Percentiles rank a stretch among this genome's conserved stretches.
Conservation (phyloP, 352 stramenopile genomes). For the Phytophthora foliorum region DNA sequence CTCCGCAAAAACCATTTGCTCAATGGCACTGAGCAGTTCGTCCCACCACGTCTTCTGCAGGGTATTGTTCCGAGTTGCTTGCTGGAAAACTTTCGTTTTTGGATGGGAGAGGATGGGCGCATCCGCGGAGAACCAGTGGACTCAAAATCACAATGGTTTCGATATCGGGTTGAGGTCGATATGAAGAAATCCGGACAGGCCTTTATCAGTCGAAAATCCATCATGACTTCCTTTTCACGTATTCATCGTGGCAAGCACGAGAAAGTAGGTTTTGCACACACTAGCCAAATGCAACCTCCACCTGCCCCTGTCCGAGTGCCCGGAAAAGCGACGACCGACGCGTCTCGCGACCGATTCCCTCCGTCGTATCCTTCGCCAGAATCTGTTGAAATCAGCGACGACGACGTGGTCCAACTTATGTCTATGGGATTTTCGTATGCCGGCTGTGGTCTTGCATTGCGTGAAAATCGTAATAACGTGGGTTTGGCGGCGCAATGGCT, state of each 20-base stretch:
- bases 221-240: slow-evolving; percentile 73
- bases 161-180: slow-evolving; percentile 85
- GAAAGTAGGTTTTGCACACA: slow-evolving; percentile 23
- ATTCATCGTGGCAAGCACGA: slow-evolving; percentile 49
- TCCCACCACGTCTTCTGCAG: slow-evolving; percentile 94
- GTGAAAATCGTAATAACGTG: slow-evolving; percentile 73
- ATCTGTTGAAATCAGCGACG: slow-evolving; percentile 62
- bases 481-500: slow-evolving; percentile 86
- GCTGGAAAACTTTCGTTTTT: slow-evolving; percentile 97
- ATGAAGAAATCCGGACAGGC: slow-evolving; percentile 52
- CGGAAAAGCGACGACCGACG: slow-evolving; percentile 10
- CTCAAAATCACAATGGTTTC: slow-evolving; percentile 89
- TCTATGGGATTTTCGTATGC: slow-evolving; percentile 92
- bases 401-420: slow-evolving; percentile 91
- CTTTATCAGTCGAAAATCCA: slow-evolving; percentile 70
- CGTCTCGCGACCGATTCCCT: slow-evolving; percentile 6
- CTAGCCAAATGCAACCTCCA: slow-evolving; percentile 49
- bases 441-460: slow-evolving; percentile 73
- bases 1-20: slow-evolving; percentile 73
- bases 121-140: slow-evolving; percentile 95
- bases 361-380: slow-evolving; percentile 14
- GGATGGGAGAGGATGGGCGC: slow-evolving; percentile 96
- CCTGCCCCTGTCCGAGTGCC: slow-evolving; percentile 44
- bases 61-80: slow-evolving; percentile 95
- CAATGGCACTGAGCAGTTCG: slow-evolving; percentile 85